These are phyloP conservation scores for Phoma sp. DNA, from an alignment of 2,329 filamentous ascomycete genomes.

Conservation along the genomic window DNA sequence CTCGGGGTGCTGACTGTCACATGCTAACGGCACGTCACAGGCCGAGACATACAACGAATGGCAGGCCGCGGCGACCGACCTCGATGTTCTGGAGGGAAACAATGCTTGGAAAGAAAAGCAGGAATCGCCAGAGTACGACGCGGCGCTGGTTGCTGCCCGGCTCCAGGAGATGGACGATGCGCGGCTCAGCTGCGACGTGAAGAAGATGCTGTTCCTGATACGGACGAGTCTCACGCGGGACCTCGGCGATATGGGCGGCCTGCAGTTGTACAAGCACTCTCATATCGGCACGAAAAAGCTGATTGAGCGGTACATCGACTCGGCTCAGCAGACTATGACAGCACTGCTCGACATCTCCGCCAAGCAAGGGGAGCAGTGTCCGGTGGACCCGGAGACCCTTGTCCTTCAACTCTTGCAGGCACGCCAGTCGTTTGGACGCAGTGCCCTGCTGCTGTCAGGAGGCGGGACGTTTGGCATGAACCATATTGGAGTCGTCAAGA, in stretches of 20 bases:
- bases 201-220: constrained; percentile 78
- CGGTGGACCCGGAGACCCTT: constrained; percentile 64
- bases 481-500: constrained; percentile 86
- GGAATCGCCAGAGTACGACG: constrained; percentile 74
- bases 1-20: constrained; percentile 29
- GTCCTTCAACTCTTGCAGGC: constrained; percentile 74
- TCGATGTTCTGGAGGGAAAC: constrained; percentile 81
- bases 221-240: constrained; percentile 81
- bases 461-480: constrained; percentile 92
- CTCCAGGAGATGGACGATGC: constrained; percentile 77
- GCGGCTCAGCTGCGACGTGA: constrained; percentile 72
- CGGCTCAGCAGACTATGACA: constrained; percentile 75
- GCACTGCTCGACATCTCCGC: constrained; percentile 70
- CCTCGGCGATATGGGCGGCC: constrained; percentile 84
- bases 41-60: constrained; percentile 75
- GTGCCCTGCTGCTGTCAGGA: constrained; percentile 80
- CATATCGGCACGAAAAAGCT: constrained; percentile 85
- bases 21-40: constrained; percentile 51
- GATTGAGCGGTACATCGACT: constrained; percentile 86
- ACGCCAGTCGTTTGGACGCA: constrained; percentile 83
- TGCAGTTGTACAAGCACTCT: constrained; percentile 81
- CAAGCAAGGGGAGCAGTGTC: constrained; percentile 55
- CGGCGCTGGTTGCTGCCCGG: constrained; percentile 70
- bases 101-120: constrained; percentile 78
- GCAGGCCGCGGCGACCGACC: constrained; percentile 74